These are phyloP conservation scores for Vishniacozyma victoriae DNA, from an alignment of 768 basidiomycete species.

Conservation along the genomic window DNA sequence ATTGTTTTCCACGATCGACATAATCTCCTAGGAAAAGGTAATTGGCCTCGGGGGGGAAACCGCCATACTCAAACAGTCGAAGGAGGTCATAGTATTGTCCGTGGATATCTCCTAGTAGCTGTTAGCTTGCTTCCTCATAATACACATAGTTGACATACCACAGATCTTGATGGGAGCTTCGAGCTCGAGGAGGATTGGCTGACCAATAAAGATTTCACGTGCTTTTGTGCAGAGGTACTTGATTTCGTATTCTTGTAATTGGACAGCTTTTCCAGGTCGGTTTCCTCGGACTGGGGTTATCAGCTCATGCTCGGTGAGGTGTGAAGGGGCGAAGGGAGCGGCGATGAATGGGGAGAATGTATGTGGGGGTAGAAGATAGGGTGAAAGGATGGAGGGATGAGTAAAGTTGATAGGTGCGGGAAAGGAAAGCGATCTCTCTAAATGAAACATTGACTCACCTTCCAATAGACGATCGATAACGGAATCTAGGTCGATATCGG, in stretches of 20 bases:
- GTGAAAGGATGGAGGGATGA: too few species aligned
- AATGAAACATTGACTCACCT: too few species aligned
- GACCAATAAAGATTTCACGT: slow-evolving; percentile 97
- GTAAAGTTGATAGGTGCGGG: too few species aligned
- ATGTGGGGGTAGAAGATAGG: too few species aligned
- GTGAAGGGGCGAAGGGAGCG: too few species aligned
- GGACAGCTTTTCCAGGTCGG: slow-evolving; percentile 95
- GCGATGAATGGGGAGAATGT: too few species aligned
- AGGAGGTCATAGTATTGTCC: slow-evolving; percentile 99
- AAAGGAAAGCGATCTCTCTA: too few species aligned
- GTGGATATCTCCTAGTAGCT: slow-evolving; percentile 79
- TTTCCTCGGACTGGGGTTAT: slow-evolving; percentile 76
- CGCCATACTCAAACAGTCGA: slow-evolving; percentile 96
- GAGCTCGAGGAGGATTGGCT: slow-evolving; percentile 93
- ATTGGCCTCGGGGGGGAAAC: slow-evolving; percentile 99
- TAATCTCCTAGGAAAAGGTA: slow-evolving; percentile 99
- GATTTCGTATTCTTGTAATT: slow-evolving; percentile 98
- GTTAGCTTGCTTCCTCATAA: slow-evolving; percentile 1
- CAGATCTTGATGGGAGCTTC: slow-evolving; percentile 99
- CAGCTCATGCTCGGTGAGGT: too few species aligned
- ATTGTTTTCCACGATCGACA: slow-evolving; percentile 98
- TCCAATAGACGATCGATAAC: slow-evolving; percentile 97
- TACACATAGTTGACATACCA: slow-evolving; percentile 56
- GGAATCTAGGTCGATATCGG: slow-evolving; percentile 98
- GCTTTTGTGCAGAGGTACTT: slow-evolving; percentile 98